Evolutionary conservation across 2,329 filamentous ascomycete genomes (phyloP), one percentile per base, ranked within the genome.

Genomic region (Pseudocercospora crystallina): DNA sequence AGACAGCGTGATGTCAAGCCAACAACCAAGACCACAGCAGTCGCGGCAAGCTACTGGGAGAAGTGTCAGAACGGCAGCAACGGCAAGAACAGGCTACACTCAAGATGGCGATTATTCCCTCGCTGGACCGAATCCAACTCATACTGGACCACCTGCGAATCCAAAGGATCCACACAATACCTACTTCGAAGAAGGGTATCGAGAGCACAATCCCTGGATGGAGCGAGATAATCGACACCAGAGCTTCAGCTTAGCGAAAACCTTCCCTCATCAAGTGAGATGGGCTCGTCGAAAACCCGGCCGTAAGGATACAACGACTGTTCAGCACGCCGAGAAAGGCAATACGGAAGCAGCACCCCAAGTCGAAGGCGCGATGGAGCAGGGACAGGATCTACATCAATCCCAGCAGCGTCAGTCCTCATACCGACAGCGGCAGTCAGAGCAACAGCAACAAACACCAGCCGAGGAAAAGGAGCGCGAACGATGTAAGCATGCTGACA

Each of bases 111-210:
- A 47, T 13, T 57, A 59, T 39, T 51, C 43, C 38, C 47, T 59
- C 14, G 57, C 57, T 12, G 57, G 57, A 5, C 55, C 52, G 13
- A 36, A 47, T 30, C 38, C 30, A 1, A 26, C 40, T 20, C 44
- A 45, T 13, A 29, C 12, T 11, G 32, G 26, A 36, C 43, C 36
- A 13, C 40, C 29, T 12, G 30, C 29, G 20, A 56, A 60, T 37
- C 51, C 53, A 12, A 59, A 67, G 36, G 58, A 60, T 37, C 53
- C 53, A 13, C 60, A 67, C 38, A 47, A 63, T 47, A 65, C 64
- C 0, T 59, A 61, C 37, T 62, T 56, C 35, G 52, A 57, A 8
- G 56, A 63, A 42, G 62, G 59, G 38, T 65, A 65, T 37, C 57
- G 57, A 26, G 49, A 57, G 15, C 47, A 56, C 5, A 65, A 65